Evolutionary conservation across 1,284 basidiomycete genomes (phyloP).

Genomic region (Pseudozyma sp.): DNA sequence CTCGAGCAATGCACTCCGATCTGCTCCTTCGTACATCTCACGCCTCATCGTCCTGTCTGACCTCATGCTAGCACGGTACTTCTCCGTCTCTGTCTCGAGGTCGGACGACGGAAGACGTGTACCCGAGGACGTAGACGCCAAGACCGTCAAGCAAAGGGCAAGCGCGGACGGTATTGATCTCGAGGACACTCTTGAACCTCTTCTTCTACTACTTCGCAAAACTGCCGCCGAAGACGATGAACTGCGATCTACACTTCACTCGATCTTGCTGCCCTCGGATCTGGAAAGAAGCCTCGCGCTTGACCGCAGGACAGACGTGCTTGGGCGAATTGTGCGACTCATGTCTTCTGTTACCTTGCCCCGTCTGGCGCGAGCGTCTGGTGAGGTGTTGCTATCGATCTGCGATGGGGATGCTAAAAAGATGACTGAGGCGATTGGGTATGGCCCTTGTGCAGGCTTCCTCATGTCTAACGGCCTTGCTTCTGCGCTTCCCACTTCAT

Average conservation of each 20-base stretch:
- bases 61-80: conserved; percentile 42
- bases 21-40: conserved; percentile 26
- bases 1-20: conserved; percentile 21
- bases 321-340: conserved; percentile 52
- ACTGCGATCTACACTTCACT: conserved; percentile 14
- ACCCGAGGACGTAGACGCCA: conserved; percentile 45
- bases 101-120: conserved; percentile 18
- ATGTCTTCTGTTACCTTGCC: conserved; percentile 53
- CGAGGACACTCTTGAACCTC: conserved; percentile 53
- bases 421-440: conserved; percentile 56
- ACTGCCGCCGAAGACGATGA: conserved; percentile 42
- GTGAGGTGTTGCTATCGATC: conserved; percentile 55
- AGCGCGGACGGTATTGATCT: conserved; percentile 47
- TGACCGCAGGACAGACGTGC: conserved; percentile 51
- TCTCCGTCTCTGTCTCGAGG: conserved; percentile 3
- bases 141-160: conserved; percentile 26
- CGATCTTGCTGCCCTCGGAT: conserved; percentile 44
- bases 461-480: conserved; percentile 47
- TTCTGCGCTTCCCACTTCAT: conserved; percentile 38
- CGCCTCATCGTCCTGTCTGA: conserved; percentile 38
- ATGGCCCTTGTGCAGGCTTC: conserved; percentile 63
- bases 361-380: conserved; percentile 48
- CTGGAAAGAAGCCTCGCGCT: conserved; percentile 46
- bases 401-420: conserved; percentile 42
- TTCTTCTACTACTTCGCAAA: conserved; percentile 55